phyloP scores from a whole-genome alignment of 768 basidiomycete species.

The Phylloporus scabripes region DNA sequence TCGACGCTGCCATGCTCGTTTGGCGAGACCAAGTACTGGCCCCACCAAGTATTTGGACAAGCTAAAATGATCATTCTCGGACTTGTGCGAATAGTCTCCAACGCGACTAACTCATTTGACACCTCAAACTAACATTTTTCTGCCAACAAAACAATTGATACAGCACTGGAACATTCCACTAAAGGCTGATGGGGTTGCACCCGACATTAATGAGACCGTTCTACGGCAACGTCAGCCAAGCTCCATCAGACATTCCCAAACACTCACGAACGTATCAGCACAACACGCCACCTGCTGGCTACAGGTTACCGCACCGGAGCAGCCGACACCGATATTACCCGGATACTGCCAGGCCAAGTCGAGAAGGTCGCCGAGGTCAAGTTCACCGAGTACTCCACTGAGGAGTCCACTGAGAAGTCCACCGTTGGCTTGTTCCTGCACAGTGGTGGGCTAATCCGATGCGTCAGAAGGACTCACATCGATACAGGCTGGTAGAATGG shows the following conservation, averaged over 20 bases:
- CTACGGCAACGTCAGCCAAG: neutral
- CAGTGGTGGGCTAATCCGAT: neutral
- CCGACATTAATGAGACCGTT: slow-evolving; percentile 9
- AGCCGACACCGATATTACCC: slow-evolving; percentile 6
- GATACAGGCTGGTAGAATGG: neutral
- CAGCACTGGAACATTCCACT: neutral
- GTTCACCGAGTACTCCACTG: neutral
- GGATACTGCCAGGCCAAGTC: neutral
- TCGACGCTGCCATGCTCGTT: neutral
- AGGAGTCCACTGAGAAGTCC: neutral
- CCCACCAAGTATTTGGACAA: neutral
- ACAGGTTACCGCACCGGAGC: neutral
- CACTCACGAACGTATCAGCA: slow-evolving; percentile 1
- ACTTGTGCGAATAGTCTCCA: neutral
- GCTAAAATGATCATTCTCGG: neutral
- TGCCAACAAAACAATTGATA: no score
- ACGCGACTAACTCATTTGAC: neutral
- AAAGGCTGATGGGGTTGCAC: slow-evolving; percentile 12
- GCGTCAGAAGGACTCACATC: neutral
- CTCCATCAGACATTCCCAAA: no score
- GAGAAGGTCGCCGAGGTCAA: neutral
- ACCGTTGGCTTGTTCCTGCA: neutral
- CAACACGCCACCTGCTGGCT: slow-evolving; percentile 8
- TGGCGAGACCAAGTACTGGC: neutral
- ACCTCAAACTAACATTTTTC: neutral